phyloP scores from a whole-genome alignment of 2,329 filamentous ascomycete genomes.

The Exophiala xenobiotica region DNA sequence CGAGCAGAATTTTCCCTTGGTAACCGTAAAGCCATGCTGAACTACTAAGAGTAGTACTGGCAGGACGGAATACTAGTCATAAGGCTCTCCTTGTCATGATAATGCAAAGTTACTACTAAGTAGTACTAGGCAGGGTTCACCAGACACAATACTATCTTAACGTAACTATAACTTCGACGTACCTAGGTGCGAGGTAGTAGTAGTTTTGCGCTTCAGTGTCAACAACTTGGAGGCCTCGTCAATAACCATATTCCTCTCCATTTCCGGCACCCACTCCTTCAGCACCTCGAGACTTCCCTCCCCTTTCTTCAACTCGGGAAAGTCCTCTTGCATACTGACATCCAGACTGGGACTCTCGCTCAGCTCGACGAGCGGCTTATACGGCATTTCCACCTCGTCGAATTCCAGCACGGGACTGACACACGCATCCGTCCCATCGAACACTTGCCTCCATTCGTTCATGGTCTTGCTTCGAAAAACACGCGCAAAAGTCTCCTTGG shows the following conservation, averaged over 20 bases:
- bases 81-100: too few relatives aligned
- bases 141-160: too few relatives aligned
- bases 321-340: constrained; percentile 38
- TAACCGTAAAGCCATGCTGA: too few relatives aligned
- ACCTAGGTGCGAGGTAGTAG: too few relatives aligned
- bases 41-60: too few relatives aligned
- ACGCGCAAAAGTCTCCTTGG: constrained; percentile 59
- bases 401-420: constrained; percentile 83
- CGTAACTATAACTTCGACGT: too few relatives aligned
- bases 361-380: constrained; percentile 51
- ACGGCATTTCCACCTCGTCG: constrained; percentile 62
- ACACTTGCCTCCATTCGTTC: constrained; percentile 76
- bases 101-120: too few relatives aligned
- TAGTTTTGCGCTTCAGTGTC: neutral
- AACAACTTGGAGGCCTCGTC: constrained; percentile 8
- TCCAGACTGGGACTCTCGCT: constrained; percentile 67
- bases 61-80: too few relatives aligned
- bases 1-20: too few relatives aligned
- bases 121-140: too few relatives aligned
- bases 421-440: constrained; percentile 88
- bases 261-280: constrained; percentile 11
- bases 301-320: constrained; percentile 20
- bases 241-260: constrained; percentile 1
- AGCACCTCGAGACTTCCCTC: constrained; percentile 12
- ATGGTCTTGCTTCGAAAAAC: constrained; percentile 69